A percentile compares a stretch with the other conserved stretches of the same genome.
Evolutionary conservation across 2,329 filamentous ascomycete genomes (phyloP).

Genomic region (Colletotrichum limetticola): DNA sequence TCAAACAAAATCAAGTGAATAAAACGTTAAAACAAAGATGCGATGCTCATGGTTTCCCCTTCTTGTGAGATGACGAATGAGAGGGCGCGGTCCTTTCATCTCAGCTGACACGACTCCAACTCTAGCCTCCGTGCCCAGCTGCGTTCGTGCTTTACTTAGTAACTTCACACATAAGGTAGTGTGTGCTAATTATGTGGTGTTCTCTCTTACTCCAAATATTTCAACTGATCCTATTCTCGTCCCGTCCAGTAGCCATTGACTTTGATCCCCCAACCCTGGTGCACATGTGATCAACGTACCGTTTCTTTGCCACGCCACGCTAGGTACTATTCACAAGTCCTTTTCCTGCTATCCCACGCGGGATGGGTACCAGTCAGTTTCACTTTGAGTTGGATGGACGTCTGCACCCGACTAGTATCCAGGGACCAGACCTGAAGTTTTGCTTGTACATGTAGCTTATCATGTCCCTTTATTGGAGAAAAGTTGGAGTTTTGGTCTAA

Average conservation of each 20-base stretch:
- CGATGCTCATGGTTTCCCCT: not conserved
- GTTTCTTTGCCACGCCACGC: constrained; percentile 5
- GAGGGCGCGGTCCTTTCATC: not conserved
- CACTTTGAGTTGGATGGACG: constrained; percentile 13
- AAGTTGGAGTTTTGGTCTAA: not conserved
- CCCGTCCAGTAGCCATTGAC: not conserved
- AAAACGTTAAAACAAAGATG: not conserved
- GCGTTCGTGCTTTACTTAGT: not conserved
- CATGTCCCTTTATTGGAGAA: not conserved
- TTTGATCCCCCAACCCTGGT: not conserved
- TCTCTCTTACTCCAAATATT: not conserved
- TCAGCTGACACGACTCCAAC: constrained; percentile 11
- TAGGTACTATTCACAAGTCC: not conserved
- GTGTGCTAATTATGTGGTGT: not conserved
- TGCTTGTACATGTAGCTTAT: not conserved
- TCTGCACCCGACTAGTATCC: not conserved
- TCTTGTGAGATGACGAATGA: not conserved
- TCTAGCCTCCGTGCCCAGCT: not conserved
- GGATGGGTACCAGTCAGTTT: not conserved
- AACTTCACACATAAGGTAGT: not conserved
- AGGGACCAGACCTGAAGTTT: not conserved
- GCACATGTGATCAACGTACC: constrained; percentile 4
- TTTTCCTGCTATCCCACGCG: not conserved
- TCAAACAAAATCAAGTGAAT: not conserved
- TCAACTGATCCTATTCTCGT: not conserved